Evolutionary conservation across 768 basidiomycete species (phyloP).

Genomic region (Suillus luteus): DNA sequence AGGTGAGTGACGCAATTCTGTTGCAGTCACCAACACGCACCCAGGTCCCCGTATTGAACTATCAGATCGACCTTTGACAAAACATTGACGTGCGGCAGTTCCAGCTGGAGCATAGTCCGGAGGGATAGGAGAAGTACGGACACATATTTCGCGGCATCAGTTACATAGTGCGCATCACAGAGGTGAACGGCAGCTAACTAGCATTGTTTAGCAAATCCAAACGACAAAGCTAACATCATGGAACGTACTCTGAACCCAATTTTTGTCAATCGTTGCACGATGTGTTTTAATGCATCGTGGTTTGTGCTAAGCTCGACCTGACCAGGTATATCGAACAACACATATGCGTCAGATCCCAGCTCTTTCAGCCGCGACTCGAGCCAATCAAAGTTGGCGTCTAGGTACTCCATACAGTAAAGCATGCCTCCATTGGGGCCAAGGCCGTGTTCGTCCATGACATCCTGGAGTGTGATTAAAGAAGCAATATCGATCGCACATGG

Average conservation of each 20-base stretch:
- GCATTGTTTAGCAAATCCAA: conserved; percentile 12
- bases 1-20: background rate
- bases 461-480: conserved; percentile 81
- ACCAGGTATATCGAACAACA: conserved; percentile 94
- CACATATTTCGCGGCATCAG: conserved; percentile 93
- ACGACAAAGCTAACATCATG: conserved; percentile 6
- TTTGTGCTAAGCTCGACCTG: conserved; percentile 98
- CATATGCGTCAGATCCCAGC: conserved; percentile 74
- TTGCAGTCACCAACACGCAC: conserved; percentile 44
- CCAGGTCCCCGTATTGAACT: conserved; percentile 85
- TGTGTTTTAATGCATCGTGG: conserved; percentile 83
- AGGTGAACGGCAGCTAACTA: conserved; percentile 94
- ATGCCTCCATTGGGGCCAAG: conserved; percentile 96
- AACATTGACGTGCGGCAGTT: conserved; percentile 97
- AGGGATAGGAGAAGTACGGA: conserved; percentile 90
- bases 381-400: conserved; percentile 94
- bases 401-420: conserved; percentile 95
- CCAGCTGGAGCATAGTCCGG: conserved; percentile 97
- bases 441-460: conserved; percentile 81
- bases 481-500: conserved; percentile 88
- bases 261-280: conserved; percentile 72
- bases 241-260: conserved; percentile 80
- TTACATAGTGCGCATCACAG: conserved; percentile 96
- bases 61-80: conserved; percentile 95
- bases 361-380: conserved; percentile 67